phyloP scores from a whole-genome alignment of 192 early-diverging fungal genomes.

The Umbelopsis vinacea region DNA sequence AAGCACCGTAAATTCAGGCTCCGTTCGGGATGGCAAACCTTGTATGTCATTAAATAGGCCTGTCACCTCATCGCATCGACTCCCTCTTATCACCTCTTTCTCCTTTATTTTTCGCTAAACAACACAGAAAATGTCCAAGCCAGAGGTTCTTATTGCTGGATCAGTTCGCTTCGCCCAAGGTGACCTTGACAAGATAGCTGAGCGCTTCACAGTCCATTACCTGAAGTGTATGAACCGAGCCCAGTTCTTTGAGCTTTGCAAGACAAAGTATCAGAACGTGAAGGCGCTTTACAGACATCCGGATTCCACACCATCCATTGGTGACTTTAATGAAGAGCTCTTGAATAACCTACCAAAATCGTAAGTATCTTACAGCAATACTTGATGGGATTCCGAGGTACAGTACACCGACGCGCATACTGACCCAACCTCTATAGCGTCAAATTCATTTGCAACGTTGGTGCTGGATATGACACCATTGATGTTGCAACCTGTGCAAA shows the following conservation, averaged over 20 bases:
- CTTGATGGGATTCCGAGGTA: no score
- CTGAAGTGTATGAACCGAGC: constrained; percentile 30
- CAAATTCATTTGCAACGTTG: constrained; percentile 34
- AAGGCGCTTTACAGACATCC: constrained; percentile 30
- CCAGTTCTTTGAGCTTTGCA: constrained; percentile 37
- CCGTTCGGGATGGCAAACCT: constrained; percentile 21
- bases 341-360: constrained; percentile 35
- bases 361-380: not conserved
- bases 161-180: constrained; percentile 35
- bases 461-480: constrained; percentile 48
- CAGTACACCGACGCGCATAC: no score
- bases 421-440: constrained; percentile 5
- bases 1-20: constrained; percentile 16
- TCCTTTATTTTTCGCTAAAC: not conserved
- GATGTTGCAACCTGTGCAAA: constrained; percentile 38
- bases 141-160: constrained; percentile 31
- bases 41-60: not conserved
- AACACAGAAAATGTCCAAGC: not conserved
- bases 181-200: constrained; percentile 21
- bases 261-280: constrained; percentile 34
- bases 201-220: constrained; percentile 29
- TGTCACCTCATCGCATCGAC: not conserved
- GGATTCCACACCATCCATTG: constrained; percentile 32
- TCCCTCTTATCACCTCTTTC: constrained; percentile 5
- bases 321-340: constrained; percentile 40